These are phyloP conservation scores for Ploettnerulaceae sp. DNA, from an alignment of 2,329 filamentous ascomycete species.

Conservation along the genomic window DNA sequence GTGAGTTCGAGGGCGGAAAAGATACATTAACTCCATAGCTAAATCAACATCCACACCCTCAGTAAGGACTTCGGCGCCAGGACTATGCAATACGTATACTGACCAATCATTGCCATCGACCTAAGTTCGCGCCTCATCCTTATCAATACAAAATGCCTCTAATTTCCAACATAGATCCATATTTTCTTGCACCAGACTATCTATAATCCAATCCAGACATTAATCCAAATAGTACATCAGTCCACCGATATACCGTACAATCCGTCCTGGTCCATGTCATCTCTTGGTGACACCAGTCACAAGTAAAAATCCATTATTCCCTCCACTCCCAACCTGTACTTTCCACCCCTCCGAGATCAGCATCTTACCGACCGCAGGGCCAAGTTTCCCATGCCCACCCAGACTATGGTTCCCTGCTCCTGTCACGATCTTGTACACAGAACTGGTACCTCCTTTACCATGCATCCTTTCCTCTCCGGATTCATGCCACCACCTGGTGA, in stretches of 20 bases:
- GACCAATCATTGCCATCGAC: background rate
- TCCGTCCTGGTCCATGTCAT: too few relatives aligned
- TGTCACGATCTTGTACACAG: conserved; percentile 70
- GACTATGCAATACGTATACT: too few relatives aligned
- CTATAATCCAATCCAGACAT: background rate
- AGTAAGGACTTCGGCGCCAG: too few relatives aligned
- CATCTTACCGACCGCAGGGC: conserved; percentile 73
- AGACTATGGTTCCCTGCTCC: conserved; percentile 75
- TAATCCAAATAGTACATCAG: background rate
- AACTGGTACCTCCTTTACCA: conserved; percentile 32
- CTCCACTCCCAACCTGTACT: conserved; percentile 55
- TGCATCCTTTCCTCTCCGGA: conserved; percentile 47
- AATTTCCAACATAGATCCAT: too few relatives aligned
- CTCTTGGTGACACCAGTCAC: conserved; percentile 53
- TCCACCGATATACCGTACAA: background rate
- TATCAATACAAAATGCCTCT: background rate
- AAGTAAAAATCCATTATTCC: conserved; percentile 55
- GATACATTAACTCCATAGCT: conserved; percentile 22
- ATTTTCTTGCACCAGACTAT: too few relatives aligned
- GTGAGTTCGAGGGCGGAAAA: conserved; percentile 66
- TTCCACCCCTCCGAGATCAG: conserved; percentile 80
- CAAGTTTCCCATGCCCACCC: conserved; percentile 69
- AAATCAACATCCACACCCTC: background rate
- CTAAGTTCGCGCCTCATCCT: background rate
- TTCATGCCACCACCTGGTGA: conserved; percentile 74